Evolutionary conservation across 2,329 filamentous ascomycete genomes (phyloP), one percentile per base, ranked within the genome.

Genomic region (Fusarium sp.): DNA sequence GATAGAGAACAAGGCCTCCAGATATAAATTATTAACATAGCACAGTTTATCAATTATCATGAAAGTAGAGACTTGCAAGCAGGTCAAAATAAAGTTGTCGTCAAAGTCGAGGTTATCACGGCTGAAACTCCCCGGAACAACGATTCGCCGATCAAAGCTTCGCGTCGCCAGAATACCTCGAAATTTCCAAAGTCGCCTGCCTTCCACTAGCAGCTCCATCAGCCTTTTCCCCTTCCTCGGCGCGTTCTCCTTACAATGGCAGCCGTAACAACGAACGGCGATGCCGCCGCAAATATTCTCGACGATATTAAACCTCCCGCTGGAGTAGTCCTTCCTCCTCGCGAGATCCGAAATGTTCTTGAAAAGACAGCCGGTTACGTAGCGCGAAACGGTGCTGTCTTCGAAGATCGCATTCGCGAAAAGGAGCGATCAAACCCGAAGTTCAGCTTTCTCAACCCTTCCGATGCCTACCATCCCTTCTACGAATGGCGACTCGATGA

Each of bases 341-440:
- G 91, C 80, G 93, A 95, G 79, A 94, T 98, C 78, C 91, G 94
- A 86, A 85, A 86, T 80, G 82, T 95, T 74, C 91, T 99, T 78
- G 95, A 98, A 82, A 98, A 97, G 85, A 97, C 95, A 17, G 95
- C 96, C 58, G 94, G 94, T 50, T 98, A 97, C 80, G 93, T 98
- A 65, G 91, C 91, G 73, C 85, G 90, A 71, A 91, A 91, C 76
- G 90, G 90, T 27, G 80, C 86, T 45, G 85, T 90, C 12, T 94
- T 97, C 78, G 93, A 97, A 83, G 92, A 95, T 76, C 91, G 92
- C 75, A 92, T 99, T 74, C 91, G 93, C 77, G 91, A 95, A 74
- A 97, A 96, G 83, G 92, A 97, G 80, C 89, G 89, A 76, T 87
- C 87, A 74, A 96, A 97, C 78, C 89, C 93, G n/a, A 97, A 97